Conservation (phyloP, 371 early-diverging fungal species). For the Rhizopus microsporus region DNA sequence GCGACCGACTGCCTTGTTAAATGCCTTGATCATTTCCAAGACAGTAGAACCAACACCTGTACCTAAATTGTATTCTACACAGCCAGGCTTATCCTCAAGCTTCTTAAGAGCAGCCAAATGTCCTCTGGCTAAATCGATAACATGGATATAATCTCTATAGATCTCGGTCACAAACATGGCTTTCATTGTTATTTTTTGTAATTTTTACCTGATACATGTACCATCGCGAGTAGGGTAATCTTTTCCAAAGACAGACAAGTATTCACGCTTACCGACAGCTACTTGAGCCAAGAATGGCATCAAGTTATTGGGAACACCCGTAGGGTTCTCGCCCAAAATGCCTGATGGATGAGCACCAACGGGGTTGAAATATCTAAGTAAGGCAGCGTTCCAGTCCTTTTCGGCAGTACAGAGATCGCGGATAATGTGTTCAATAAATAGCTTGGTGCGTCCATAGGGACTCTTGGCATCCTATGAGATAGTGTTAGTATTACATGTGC, state of each 20-base stretch:
- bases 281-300: slow-evolving; percentile 89
- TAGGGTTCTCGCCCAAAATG: slow-evolving; percentile 85
- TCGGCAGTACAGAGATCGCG: slow-evolving; percentile 70
- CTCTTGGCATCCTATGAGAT: slow-evolving; percentile 61
- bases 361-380: slow-evolving; percentile 91
- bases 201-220: slow-evolving; percentile 73
- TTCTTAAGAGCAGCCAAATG: slow-evolving; percentile 80
- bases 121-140: slow-evolving; percentile 84
- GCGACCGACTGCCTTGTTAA: slow-evolving; percentile 70
- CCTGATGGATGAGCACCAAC: slow-evolving; percentile 87
- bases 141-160: slow-evolving; percentile 84
- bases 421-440: slow-evolving; percentile 80
- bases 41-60: slow-evolving; percentile 88
- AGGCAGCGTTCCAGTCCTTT: slow-evolving; percentile 67
- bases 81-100: slow-evolving; percentile 56
- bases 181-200: background rate
- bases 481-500: background rate
- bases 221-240: slow-evolving; percentile 91
- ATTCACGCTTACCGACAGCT: slow-evolving; percentile 72
- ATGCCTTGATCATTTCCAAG: slow-evolving; percentile 81
- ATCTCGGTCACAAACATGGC: background rate
- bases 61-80: slow-evolving; percentile 83
- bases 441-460: slow-evolving; percentile 89
- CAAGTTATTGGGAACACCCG: slow-evolving; percentile 82
- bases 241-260: slow-evolving; percentile 77